Evolutionary conservation across 1,284 basidiomycete species (phyloP).

Genomic region (Leccinum subrobustum): DNA sequence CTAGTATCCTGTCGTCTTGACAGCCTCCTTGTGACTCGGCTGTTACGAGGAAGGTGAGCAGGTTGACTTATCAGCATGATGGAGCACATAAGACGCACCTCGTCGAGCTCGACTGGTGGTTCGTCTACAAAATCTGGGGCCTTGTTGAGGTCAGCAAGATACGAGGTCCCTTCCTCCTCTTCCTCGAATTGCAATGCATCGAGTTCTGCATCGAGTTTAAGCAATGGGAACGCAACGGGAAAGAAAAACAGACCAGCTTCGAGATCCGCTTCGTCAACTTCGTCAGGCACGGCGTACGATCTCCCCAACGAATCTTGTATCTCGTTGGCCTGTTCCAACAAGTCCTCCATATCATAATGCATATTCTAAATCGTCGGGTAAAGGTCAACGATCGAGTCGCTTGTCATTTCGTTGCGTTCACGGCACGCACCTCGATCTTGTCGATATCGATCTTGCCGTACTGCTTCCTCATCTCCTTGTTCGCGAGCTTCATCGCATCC

Average conservation of each 20-base stretch:
- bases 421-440: conserved; percentile 85
- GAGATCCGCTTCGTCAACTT: conserved; percentile 96
- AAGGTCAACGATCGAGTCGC: not conserved
- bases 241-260: conserved; percentile 75
- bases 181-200: conserved; percentile 86
- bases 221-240: not conserved
- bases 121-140: conserved; percentile 90
- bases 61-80: not conserved
- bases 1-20: conserved; percentile 47
- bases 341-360: conserved; percentile 97
- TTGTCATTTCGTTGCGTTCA: not conserved
- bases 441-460: conserved; percentile 98
- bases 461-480: conserved; percentile 96
- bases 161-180: conserved; percentile 86
- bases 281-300: conserved; percentile 96
- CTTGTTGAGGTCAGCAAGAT: conserved; percentile 81
- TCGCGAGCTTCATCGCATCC: conserved; percentile 96
- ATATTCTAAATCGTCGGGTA: conserved; percentile 58
- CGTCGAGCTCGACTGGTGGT: conserved; percentile 64
- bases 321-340: conserved; percentile 96
- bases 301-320: conserved; percentile 93
- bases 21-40: conserved; percentile 46
- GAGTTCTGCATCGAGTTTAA: conserved; percentile 60
- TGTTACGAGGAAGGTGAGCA: conserved; percentile 16
- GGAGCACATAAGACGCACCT: conserved; percentile 41